Evolutionary conservation across 2,329 filamentous ascomycete genomes (phyloP), one percentile per base, ranked within the genome.

Genomic region (Rutstroemia sp.): DNA sequence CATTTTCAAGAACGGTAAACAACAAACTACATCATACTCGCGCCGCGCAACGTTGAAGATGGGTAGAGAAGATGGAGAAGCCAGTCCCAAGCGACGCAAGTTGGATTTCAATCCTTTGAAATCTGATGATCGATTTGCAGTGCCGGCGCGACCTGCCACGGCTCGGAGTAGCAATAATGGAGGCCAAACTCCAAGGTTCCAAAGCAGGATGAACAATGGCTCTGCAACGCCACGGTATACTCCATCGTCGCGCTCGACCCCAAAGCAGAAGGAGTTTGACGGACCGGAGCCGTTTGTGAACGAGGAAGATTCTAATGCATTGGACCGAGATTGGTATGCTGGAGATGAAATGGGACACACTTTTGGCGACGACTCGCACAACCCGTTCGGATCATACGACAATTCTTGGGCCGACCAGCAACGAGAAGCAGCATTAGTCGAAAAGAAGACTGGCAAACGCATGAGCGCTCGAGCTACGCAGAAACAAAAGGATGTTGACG

Each of bases 311-410:
- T 81, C 83, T 17, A 81, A 81, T 60, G 88, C 85, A 9, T 76
- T 96, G 54, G 92, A 96, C 69, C 83, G 92, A 60, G 92, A 96
- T 71, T 96, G 92, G 92, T 96, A 96, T 67, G 85, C 83, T 21
- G 89, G 88, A 48, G 91, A 95, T 67, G 91, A 96, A 69, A 84
- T 86, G 57, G 88, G 82, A 0, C 88, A 95, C 67, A 87, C 86
- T 0, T 89, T 96, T 66, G 92, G 91, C 62, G 92, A 96, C 68
- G 92, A 96, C 61, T 79, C 84, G n/a, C 91, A 96, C 71, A 95
- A 96, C 67, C 92, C 91, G 0, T 96, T 96, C 67, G 89, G 88
- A 9, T 84, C 84, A 0, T 86, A 86, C 58, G 88, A 85, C 56
- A 79, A 82, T 61, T 81, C 86, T 19, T 86, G 86, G 72, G 90